These are phyloP conservation scores for Cyclotella baltica DNA, from an alignment of 108 stramenopile species.

Conservation along the genomic window DNA sequence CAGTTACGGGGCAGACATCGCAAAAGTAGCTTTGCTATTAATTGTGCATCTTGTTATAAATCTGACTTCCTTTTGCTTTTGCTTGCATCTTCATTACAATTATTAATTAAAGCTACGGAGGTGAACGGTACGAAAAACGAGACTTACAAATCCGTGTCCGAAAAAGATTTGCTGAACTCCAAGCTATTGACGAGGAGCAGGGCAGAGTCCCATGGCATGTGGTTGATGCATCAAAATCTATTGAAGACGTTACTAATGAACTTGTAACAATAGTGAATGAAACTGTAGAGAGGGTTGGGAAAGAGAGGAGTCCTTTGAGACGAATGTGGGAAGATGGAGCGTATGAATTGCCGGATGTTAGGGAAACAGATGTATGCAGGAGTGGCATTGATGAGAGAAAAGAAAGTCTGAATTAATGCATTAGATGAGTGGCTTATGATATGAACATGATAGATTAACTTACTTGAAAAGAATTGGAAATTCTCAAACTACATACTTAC, in stretches of 20 bases:
- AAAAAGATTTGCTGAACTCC: constrained; percentile 78
- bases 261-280: constrained; percentile 68
- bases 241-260: constrained; percentile 78
- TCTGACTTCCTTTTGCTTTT: constrained; percentile 29
- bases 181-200: constrained; percentile 63
- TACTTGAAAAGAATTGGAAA: too few species aligned
- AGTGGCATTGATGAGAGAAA: constrained; percentile 19
- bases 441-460: too few species aligned
- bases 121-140: constrained; percentile 88
- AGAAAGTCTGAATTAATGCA: not conserved
- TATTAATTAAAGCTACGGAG: constrained; percentile 66
- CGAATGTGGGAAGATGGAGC: constrained; percentile 68
- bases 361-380: not conserved
- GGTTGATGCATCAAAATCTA: constrained; percentile 77
- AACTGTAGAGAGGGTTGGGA: constrained; percentile 59
- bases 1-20: constrained; percentile 59
- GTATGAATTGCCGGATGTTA: constrained; percentile 43
- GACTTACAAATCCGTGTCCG: constrained; percentile 88
- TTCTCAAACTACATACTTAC: not conserved
- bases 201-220: constrained; percentile 79
- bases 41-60: constrained; percentile 20
- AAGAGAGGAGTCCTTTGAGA: constrained; percentile 45
- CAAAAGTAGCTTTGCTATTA: not conserved
- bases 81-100: constrained; percentile 15
- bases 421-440: too few species aligned